Conservation (phyloP, 2,329 filamentous ascomycete genomes). For the Talaromyces amestolkiae region DNA sequence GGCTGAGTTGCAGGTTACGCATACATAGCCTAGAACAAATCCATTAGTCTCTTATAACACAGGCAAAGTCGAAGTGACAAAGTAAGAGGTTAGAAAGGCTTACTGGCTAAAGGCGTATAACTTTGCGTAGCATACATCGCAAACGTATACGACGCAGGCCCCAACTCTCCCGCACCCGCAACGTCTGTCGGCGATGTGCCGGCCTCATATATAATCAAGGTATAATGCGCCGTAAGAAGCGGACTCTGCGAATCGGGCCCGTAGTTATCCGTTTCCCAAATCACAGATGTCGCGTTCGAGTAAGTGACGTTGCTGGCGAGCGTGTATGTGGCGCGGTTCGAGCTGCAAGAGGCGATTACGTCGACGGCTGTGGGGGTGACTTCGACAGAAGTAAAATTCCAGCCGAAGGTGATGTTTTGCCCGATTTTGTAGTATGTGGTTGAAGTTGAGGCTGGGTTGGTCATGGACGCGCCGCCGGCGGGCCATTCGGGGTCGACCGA, state of each 20-base stretch:
- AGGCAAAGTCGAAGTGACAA: too few relatives aligned
- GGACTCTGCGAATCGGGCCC: constrained; percentile 50
- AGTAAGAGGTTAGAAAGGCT: constrained; percentile 21
- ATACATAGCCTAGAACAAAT: constrained; percentile 39
- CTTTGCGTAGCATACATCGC: constrained; percentile 61
- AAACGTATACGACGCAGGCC: constrained; percentile 54
- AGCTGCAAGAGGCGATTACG: constrained; percentile 59
- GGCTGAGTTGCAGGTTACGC: constrained; percentile 57
- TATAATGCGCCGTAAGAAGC: constrained; percentile 61
- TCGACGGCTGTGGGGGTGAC: constrained; percentile 60
- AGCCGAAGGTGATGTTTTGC: constrained; percentile 61
- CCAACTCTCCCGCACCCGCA: constrained; percentile 56
- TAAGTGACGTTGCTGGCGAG: constrained; percentile 59
- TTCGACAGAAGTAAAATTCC: constrained; percentile 66
- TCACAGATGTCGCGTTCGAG: constrained; percentile 50
- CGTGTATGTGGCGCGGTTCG: constrained; percentile 61
- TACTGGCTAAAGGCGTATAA: constrained; percentile 52
- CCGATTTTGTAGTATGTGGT: constrained; percentile 64
- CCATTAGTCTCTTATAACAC: constrained; percentile 3
- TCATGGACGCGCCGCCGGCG: constrained; percentile 61
- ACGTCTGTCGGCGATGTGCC: constrained; percentile 52
- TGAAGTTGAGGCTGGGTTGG: constrained; percentile 54
- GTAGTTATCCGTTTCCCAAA: constrained; percentile 61
- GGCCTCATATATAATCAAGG: constrained; percentile 61
- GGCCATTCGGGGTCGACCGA: constrained; percentile 54